Percentiles rank a stretch among this genome's conserved stretches.
Evolutionary conservation across 768 basidiomycete genomes (phyloP).

Genomic region (Galerina marginata): DNA sequence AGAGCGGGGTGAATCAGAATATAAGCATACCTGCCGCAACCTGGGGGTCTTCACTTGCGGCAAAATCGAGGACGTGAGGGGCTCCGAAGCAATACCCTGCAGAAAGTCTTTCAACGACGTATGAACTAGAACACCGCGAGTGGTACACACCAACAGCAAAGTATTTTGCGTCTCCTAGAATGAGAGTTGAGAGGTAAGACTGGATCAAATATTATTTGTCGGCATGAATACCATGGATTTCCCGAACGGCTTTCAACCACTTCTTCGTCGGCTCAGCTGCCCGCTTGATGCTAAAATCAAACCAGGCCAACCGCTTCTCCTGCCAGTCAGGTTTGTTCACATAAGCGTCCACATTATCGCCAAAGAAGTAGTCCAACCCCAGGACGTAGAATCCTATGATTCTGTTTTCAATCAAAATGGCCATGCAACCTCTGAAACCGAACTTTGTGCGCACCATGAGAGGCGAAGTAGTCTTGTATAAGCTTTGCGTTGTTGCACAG

Average conservation of each 20-base stretch:
- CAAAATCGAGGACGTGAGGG: constrained; percentile 53
- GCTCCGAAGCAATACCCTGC: constrained; percentile 68
- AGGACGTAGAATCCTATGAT: constrained; percentile 59
- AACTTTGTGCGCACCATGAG: constrained; percentile 39
- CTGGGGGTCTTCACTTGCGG: constrained; percentile 41
- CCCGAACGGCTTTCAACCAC: constrained; percentile 58
- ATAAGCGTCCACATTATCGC: constrained; percentile 53
- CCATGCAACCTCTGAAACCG: too few relatives aligned
- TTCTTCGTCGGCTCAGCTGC: constrained; percentile 47
- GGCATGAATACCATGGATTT: constrained; percentile 46
- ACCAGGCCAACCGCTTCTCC: constrained; percentile 46
- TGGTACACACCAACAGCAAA: constrained; percentile 48
- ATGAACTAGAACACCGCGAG: background rate
- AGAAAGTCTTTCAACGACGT: background rate
- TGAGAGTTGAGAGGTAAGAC: background rate
- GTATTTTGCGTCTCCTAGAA: constrained; percentile 41
- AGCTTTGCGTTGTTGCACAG: constrained; percentile 63
- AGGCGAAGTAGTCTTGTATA: constrained; percentile 67
- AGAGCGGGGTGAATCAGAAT: too few relatives aligned
- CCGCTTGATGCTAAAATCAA: constrained; percentile 34
- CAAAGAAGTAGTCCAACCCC: constrained; percentile 69
- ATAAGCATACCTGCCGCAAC: constrained; percentile 49
- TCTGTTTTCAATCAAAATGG: too few relatives aligned
- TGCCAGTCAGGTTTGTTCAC: constrained; percentile 36
- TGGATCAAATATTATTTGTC: background rate